Evolutionary conservation across 2,329 filamentous ascomycete genomes (phyloP).

Genomic region (Pseudopyrenochaeta lycopersici): DNA sequence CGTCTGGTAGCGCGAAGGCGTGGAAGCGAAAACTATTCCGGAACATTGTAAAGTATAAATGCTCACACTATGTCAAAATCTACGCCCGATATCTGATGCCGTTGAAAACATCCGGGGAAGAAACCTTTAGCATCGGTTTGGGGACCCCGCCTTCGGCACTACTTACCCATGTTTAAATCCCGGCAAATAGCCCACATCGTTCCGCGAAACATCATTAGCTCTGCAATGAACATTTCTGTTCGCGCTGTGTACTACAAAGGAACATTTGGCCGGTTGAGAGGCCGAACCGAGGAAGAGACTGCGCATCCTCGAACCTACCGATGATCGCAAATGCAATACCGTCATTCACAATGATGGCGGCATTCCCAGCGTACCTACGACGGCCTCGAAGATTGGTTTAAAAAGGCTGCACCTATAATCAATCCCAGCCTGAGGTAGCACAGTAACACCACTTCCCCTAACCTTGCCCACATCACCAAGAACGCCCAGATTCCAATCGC

Average conservation of each 20-base stretch:
- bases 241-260: too few relatives aligned
- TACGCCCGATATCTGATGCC: too few relatives aligned
- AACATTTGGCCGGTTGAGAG: too few relatives aligned
- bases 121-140: not conserved
- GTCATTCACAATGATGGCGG: slow-evolving; percentile 3
- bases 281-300: too few relatives aligned
- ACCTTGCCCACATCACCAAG: slow-evolving; percentile 27
- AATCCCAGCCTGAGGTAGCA: slow-evolving; percentile 21
- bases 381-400: slow-evolving; percentile 21
- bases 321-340: slow-evolving; percentile 8
- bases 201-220: too few relatives aligned
- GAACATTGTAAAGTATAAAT: not conserved
- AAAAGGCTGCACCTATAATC: slow-evolving; percentile 25
- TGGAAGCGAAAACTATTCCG: not conserved
- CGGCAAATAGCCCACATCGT: not conserved
- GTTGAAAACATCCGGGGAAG: too few relatives aligned
- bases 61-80: not conserved
- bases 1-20: not conserved
- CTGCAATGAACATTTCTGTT: too few relatives aligned
- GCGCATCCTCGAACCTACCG: not conserved
- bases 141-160: not conserved
- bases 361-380: slow-evolving; percentile 20
- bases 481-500: slow-evolving; percentile 26
- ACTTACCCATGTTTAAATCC: not conserved
- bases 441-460: slow-evolving; percentile 23